Evolutionary conservation across 495 filamentous ascomycete species (phyloP), one percentile per base, ranked within the genome.

Genomic region (Lineolata rhizophorae): DNA sequence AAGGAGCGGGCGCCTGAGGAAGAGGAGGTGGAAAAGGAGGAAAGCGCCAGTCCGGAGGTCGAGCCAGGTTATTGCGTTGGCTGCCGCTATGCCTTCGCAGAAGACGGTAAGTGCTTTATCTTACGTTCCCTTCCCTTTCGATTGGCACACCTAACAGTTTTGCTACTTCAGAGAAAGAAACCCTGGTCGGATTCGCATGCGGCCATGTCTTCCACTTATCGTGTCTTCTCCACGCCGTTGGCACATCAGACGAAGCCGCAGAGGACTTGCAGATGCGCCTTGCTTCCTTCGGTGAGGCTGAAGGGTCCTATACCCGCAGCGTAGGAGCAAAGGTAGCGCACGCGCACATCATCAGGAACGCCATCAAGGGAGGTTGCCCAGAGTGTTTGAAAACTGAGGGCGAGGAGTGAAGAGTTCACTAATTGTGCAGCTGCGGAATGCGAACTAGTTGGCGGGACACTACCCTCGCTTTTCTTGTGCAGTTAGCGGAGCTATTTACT

Each of bases 301-400:
- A 52, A 13, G 50, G 54, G 15, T 54, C 50, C 40, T 49, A 38
- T 32, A 37, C 38, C 15, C 56, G 71, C 20, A 75, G 69, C 22
- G 67, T 94, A 12, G 76, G 78, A 0, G 70, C 70, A 2, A 94
- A 94, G 50, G 83, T 92, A n/a, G 80, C 75, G 27, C 78, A 83
- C 43, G 83, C 84, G 12, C 65, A 80, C 41, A 50, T 92, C 34
- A 52, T 94, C 32, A 62, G 71, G 37, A 74, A 81, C 35, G 59
- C 61, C 33, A 63, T 90, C 18, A 55, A 61, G 16, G 67, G 67
- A 18, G 78, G 81, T 4, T 83, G 77, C 54, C 67, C 68, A 5
- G 65, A 76, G 19, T 80, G 73, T 49, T 56, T 56, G 19, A 43
- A 48, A 31, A 12, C 12, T 26, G 22, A 26, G 8, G 22, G 12